These are phyloP conservation scores for Penicillium oxalicum DNA, from an alignment of 2,329 filamentous ascomycete species.

Conservation along the genomic window DNA sequence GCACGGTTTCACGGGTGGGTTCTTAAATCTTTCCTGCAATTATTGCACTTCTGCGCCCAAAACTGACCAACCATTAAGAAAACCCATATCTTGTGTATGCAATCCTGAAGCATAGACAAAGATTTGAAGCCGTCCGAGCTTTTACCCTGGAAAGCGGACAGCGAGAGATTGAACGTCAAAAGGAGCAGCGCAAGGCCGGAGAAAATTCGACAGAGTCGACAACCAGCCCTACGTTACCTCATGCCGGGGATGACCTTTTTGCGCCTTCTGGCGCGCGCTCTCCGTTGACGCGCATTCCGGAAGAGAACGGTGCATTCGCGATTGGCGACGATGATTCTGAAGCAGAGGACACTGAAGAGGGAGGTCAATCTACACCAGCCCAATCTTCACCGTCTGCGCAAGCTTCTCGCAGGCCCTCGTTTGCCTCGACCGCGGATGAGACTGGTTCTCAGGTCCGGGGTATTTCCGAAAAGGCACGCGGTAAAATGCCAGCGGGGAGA, in stretches of 20 bases:
- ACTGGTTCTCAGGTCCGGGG: slow-evolving; percentile 73
- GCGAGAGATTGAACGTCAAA: slow-evolving; percentile 79
- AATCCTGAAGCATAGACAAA: slow-evolving; percentile 70
- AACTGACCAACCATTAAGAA: slow-evolving; percentile 43
- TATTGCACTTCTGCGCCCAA: neutral
- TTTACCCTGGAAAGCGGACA: slow-evolving; percentile 91
- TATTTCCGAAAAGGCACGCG: slow-evolving; percentile 95
- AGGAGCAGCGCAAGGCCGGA: slow-evolving; percentile 62
- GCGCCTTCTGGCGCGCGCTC: slow-evolving; percentile 48
- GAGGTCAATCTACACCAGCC: slow-evolving; percentile 55
- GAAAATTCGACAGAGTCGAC: slow-evolving; percentile 31
- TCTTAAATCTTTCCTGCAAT: neutral
- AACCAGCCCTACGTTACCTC: slow-evolving; percentile 32
- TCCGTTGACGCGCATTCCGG: slow-evolving; percentile 63
- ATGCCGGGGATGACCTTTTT: slow-evolving; percentile 38
- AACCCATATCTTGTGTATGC: slow-evolving; percentile 78
- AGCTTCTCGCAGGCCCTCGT: slow-evolving; percentile 60
- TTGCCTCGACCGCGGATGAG: slow-evolving; percentile 65
- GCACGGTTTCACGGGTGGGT: slow-evolving; percentile 72
- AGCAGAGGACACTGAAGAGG: slow-evolving; percentile 50
- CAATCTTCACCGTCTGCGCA: slow-evolving; percentile 51
- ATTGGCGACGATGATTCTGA: slow-evolving; percentile 71
- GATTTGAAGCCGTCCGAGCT: slow-evolving; percentile 75
- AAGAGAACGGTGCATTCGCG: slow-evolving; percentile 75
- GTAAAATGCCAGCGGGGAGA: slow-evolving; percentile 84